Evolutionary conservation across 345 rosid species (phyloP), one percentile per base, ranked within the genome.

Genomic region (Ceriops decandra): DNA sequence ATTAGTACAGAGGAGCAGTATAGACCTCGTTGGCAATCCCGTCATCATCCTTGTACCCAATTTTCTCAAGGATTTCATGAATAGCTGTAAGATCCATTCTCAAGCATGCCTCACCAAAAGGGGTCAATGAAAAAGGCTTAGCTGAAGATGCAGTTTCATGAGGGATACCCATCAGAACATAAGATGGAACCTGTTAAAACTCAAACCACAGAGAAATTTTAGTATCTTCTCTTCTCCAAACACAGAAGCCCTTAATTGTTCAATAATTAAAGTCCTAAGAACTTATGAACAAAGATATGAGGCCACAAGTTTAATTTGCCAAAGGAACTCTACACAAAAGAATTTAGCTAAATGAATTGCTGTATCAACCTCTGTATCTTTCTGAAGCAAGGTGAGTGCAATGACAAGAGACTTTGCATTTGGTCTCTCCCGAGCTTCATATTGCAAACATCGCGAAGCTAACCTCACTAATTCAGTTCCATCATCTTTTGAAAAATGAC

Each of bases 381-480:
- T 92, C 80, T 95, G 95, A 67, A 95, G 91, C 16, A 88, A 78
- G 74, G 82, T 60, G 33, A 95, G 96, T 70, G 91, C 82, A 16
- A 80, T 65, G 67, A 88, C 86, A 68, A 95, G 90, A 67, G 95
- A 88, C 81, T 88, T 95, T 21, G 92, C 82, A 76, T 86, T 90
- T 32, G 99, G 98, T 70, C 98, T 92, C 78, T 95, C 91, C 47
- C 96, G 96, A 81, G 98, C 86, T 84, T 88, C 95, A 78, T 86
- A 79, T 77, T 88, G 90, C 68, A 92, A 87, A 81, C 98, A 92
- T 46, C 98, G 93, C 20, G 98, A 84, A 73, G 98, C 97, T 68
- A 95, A 77, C 53, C 87, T 81, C 72, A 90, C 88, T 68, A 95
- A 78, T 79, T 95, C 97, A 42, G 93, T 81, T 80, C 98, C 88